Conservation (phyloP, 768 basidiomycete genomes). For the Piloderma croceum region DNA sequence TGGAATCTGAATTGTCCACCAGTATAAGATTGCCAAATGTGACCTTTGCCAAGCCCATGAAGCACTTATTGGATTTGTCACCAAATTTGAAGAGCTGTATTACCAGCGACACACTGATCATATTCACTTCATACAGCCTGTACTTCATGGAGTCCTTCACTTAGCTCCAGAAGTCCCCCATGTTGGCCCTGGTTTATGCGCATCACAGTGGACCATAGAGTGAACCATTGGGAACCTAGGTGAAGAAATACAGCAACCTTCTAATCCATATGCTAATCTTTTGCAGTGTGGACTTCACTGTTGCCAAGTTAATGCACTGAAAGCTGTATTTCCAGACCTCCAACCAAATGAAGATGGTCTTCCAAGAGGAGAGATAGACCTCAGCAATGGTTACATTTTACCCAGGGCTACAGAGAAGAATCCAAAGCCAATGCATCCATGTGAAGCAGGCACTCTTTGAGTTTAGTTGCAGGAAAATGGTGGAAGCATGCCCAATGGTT, state of each 20-base stretch:
- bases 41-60: conserved; percentile 19
- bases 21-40: conserved; percentile 4
- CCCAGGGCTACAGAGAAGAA: conserved; percentile 8
- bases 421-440: not conserved
- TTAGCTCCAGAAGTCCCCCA: conserved; percentile 12
- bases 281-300: conserved; percentile 13
- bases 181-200: conserved; percentile 15
- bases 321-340: conserved; percentile 17
- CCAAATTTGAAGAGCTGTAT: conserved; percentile 21
- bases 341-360: conserved; percentile 2
- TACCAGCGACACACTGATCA: conserved; percentile 5
- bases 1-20: conserved; percentile 18
- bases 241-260: conserved; percentile 20
- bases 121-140: conserved; percentile 10
- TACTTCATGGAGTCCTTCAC: conserved; percentile 9
- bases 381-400: conserved; percentile 21
- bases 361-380: conserved; percentile 7
- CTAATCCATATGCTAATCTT: conserved; percentile 21
- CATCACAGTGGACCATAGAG: conserved; percentile 28
- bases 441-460: conserved; percentile 2
- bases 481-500: conserved; percentile 8
- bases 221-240: conserved; percentile 20
- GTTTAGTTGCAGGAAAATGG: not conserved
- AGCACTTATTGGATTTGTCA: conserved; percentile 19
- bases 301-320: conserved; percentile 20